Evolutionary conservation across 306 rosid genomes (phyloP).

Genomic region (Fragaria iinumae): DNA sequence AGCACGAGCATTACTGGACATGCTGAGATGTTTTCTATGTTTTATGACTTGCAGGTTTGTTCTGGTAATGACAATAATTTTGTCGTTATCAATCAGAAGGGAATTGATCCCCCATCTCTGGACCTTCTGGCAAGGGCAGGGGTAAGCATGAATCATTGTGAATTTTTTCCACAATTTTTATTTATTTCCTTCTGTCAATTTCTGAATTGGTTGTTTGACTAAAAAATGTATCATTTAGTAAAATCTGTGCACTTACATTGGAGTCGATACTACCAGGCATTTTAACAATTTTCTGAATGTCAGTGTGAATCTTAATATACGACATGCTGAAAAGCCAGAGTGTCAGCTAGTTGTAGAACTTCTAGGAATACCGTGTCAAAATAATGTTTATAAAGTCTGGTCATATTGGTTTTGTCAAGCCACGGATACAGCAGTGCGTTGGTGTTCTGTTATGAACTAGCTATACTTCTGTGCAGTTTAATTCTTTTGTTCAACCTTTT

Average conservation of each 20-base stretch:
- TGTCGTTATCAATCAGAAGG: conserved; percentile 88
- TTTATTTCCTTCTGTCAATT: too few relatives aligned
- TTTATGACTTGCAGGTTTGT: conserved; percentile 63
- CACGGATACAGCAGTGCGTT: not conserved
- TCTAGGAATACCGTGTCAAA: not conserved
- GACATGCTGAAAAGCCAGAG: not conserved
- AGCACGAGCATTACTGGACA: not conserved
- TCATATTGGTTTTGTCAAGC: too few relatives aligned
- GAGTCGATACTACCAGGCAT: not conserved
- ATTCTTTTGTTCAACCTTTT: not conserved
- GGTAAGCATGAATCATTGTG: conserved; percentile 45
- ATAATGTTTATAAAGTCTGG: not conserved
- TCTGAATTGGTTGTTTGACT: too few relatives aligned
- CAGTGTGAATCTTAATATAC: not conserved
- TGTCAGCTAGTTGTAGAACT: not conserved
- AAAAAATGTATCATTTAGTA: not conserved
- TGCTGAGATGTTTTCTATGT: not conserved
- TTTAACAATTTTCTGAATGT: not conserved
- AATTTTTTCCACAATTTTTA: not conserved
- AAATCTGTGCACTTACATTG: not conserved
- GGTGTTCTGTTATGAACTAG: not conserved
- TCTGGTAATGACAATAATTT: conserved; percentile 69
- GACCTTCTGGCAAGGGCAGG: conserved; percentile 94
- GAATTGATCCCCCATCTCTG: conserved; percentile 76
- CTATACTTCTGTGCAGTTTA: not conserved